Base-by-base conservation (phyloP, 2,329 filamentous ascomycete genomes). In the Diaporthe vexans region DNA sequence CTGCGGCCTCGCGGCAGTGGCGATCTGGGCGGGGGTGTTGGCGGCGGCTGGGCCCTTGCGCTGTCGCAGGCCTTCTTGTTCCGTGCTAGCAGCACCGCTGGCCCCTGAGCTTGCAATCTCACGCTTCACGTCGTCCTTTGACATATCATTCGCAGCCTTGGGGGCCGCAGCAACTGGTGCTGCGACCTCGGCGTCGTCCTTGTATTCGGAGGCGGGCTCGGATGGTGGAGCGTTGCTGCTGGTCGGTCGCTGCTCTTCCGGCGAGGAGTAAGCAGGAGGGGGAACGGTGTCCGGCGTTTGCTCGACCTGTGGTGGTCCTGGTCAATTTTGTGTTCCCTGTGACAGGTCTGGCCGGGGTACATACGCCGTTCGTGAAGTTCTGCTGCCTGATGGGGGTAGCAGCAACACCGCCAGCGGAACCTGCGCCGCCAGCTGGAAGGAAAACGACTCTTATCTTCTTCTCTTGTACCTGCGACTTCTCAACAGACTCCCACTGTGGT, bases 371-470 rank as follows among this genome's bases (percentile, higher is more conserved):
- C 10, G 76, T 69, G 10, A 79, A 75, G 46, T 72, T 72, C 15
- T 48, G 59, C 13, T 77, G 74, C 51, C 80, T 80, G 67, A 77
- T 69, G 17, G 82, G 82, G 3, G 82, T 83, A 7, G 79, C 77
- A 10, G 76, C 77, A 11, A 77, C 75, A 13, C 70, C 75, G 10
- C 70, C 56, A 24, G 76, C 73, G 19, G 76, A 78, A 7, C 89
- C 89, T 67, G 91, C 89, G 24, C 48, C 72, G 13, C 93, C 88
- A 63, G 93, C 84, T 59, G 93, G 84, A 56, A 98, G 88, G 88
- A 96, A 99, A 78, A 89, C 89, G 77, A 99, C 97, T 61, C 96
- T 92, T 79, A 99, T 99, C 89, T 98, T 99, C 87, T 93, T 94
- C 88, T 99, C 97, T 80, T 95, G 91, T 75, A 99, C 93, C 29